These are phyloP conservation scores for Rutidosis leptorrhynchoides DNA, from an alignment of 129 eudicot species.

Conservation along the genomic window DNA sequence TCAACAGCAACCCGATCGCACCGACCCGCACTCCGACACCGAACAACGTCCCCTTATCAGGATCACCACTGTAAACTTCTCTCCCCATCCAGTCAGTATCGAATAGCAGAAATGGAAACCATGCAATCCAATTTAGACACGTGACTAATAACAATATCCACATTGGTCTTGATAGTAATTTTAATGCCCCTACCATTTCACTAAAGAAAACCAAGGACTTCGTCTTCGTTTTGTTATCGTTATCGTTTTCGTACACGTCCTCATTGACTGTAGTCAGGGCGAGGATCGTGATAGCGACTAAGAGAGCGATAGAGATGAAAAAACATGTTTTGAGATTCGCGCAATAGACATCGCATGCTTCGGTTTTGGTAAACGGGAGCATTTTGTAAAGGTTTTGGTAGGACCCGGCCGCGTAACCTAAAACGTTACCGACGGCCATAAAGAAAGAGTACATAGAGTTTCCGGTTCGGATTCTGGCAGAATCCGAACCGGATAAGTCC, in stretches of 20 bases:
- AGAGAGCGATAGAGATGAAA: slow-evolving; percentile 59
- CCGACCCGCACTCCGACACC: slow-evolving; percentile 66
- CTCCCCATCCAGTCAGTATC: slow-evolving; percentile 93
- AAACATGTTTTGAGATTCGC: slow-evolving; percentile 81
- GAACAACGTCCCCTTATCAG: slow-evolving; percentile 33
- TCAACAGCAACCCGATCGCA: slow-evolving; percentile 62
- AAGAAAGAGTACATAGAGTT: slow-evolving; percentile 67
- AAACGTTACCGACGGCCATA: slow-evolving; percentile 82
- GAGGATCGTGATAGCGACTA: slow-evolving; percentile 36
- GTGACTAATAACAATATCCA: slow-evolving; percentile 67
- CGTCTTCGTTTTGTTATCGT: slow-evolving; percentile 6
- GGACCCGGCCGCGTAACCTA: slow-evolving; percentile 89
- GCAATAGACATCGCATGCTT: slow-evolving; percentile 68
- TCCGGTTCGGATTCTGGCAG: slow-evolving; percentile 22
- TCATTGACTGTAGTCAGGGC: slow-evolving; percentile 52
- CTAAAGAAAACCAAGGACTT: slow-evolving; percentile 34
- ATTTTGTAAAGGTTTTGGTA: slow-evolving; percentile 50
- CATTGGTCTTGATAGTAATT: slow-evolving; percentile 62
- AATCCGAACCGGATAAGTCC: slow-evolving; percentile 44
- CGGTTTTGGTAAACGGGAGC: slow-evolving; percentile 61
- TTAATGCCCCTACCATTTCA: slow-evolving; percentile 59
- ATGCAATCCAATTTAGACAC: slow-evolving; percentile 76
- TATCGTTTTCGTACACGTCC: background rate
- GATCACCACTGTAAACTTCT: slow-evolving; percentile 72
- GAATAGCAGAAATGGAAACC: slow-evolving; percentile 81